These are phyloP conservation scores for Tephrocybe sp. DNA, from an alignment of 768 basidiomycete genomes.

Conservation along the genomic window DNA sequence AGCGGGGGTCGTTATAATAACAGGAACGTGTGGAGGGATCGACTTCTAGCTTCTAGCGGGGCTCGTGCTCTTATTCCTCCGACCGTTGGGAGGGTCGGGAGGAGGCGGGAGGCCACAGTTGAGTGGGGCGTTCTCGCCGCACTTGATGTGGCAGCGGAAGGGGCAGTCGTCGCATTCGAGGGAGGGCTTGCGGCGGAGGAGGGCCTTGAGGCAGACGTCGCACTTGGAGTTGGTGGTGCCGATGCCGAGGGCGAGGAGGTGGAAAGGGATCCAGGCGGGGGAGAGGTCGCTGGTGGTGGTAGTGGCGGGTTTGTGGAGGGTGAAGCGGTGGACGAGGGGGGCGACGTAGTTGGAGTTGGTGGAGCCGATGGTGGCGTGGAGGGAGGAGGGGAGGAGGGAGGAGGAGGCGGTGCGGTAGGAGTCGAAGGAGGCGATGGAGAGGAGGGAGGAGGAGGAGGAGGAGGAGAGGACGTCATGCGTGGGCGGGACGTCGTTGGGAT, in stretches of 20 bases:
- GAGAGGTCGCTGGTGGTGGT: slow-evolving; percentile 37
- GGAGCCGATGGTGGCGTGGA: slow-evolving; percentile 59
- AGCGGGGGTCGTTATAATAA: no score
- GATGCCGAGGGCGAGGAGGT: slow-evolving; percentile 77
- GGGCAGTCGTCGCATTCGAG: slow-evolving; percentile 86
- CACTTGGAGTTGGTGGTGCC: slow-evolving; percentile 75
- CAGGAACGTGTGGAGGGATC: no score
- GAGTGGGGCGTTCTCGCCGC: slow-evolving; percentile 77
- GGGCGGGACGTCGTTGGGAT: slow-evolving; percentile 42
- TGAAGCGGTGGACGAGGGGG: slow-evolving; percentile 80
- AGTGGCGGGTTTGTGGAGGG: slow-evolving; percentile 77
- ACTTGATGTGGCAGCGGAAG: slow-evolving; percentile 69
- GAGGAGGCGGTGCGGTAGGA: slow-evolving; percentile 64
- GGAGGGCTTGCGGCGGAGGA: slow-evolving; percentile 84
- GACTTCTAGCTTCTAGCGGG: slow-evolving; percentile 18
- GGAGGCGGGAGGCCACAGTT: slow-evolving; percentile 65
- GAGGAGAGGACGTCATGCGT: slow-evolving; percentile 5
- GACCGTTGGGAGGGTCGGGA: slow-evolving; percentile 26
- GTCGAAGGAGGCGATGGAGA: slow-evolving; percentile 59
- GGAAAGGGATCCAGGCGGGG: slow-evolving; percentile 68
- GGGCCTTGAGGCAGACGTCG: slow-evolving; percentile 77
- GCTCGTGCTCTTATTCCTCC: slow-evolving; percentile 27
- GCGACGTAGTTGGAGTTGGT: slow-evolving; percentile 38
- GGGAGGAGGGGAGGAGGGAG: slow-evolving; percentile 36
- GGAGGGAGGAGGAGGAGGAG: slow-evolving; percentile 37